A percentile compares a stretch with the other conserved stretches of the same genome.
Evolutionary conservation across 2,329 filamentous ascomycete species (phyloP).

Genomic region (Pseudogymnoascus sp.): DNA sequence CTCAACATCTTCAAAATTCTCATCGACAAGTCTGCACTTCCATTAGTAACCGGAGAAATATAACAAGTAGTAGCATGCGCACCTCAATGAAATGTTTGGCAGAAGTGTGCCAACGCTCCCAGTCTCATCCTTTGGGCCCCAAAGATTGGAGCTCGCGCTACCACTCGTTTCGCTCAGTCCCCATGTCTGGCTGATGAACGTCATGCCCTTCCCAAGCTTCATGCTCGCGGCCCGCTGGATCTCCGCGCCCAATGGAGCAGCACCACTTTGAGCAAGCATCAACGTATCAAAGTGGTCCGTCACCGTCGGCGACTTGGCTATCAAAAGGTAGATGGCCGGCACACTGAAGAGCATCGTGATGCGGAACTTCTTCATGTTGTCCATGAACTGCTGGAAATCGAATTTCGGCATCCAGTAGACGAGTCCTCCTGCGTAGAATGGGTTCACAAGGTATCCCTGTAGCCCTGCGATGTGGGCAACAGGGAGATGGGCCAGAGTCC

Average conservation of each 20-base stretch:
- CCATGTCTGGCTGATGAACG: slow-evolving; percentile 42
- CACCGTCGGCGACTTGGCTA: slow-evolving; percentile 62
- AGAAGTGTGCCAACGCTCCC: slow-evolving; percentile 57
- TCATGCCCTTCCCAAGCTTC: slow-evolving; percentile 51
- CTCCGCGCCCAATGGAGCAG: slow-evolving; percentile 53
- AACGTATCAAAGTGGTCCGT: slow-evolving; percentile 47
- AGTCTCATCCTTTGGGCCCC: slow-evolving; percentile 35
- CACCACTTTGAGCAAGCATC: slow-evolving; percentile 42
- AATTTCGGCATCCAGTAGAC: slow-evolving; percentile 72
- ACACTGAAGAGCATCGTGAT: slow-evolving; percentile 61
- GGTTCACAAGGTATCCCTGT: slow-evolving; percentile 38
- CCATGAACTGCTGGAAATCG: slow-evolving; percentile 64
- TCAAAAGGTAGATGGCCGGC: slow-evolving; percentile 64
- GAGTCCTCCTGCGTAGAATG: slow-evolving; percentile 36
- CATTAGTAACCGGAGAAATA: not conserved
- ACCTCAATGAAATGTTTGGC: slow-evolving; percentile 45
- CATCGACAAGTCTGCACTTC: slow-evolving; percentile 51
- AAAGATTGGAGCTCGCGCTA: slow-evolving; percentile 58
- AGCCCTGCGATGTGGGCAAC: slow-evolving; percentile 40
- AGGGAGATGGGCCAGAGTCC: slow-evolving; percentile 38
- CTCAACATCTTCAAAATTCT: slow-evolving; percentile 41
- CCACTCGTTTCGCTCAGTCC: slow-evolving; percentile 83
- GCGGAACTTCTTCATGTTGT: slow-evolving; percentile 56
- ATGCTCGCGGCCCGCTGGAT: slow-evolving; percentile 41
- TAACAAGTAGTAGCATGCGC: not conserved